Percentiles rank a stretch among this genome's conserved stretches.
Conservation (phyloP, 768 basidiomycete species). For the Hygrocybe coccinea region DNA sequence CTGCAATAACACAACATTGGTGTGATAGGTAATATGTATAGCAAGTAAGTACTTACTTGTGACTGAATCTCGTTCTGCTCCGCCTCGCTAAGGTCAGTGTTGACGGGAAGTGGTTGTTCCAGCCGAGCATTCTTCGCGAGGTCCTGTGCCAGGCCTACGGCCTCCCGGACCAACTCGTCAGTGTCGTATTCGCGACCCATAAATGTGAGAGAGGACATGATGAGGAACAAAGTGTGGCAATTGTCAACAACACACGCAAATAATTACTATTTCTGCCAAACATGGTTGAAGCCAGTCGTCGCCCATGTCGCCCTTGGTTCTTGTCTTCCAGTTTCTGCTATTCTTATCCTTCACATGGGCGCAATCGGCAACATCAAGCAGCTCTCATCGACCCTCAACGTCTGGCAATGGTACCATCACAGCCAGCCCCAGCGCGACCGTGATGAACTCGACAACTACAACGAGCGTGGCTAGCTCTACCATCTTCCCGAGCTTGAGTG, state of each 20-base stretch:
- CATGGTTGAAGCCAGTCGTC: no score
- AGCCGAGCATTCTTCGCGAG: background rate
- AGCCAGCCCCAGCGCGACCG: constrained; percentile 1
- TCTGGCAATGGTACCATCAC: background rate
- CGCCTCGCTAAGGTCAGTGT: background rate
- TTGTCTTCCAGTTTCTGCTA: background rate
- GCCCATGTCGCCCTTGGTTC: no score
- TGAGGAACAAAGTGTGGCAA: no score
- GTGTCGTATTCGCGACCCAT: background rate
- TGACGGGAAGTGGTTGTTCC: background rate
- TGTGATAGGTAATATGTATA: no score
- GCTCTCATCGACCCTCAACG: background rate
- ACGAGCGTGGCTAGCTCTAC: constrained; percentile 27
- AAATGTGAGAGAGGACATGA: background rate
- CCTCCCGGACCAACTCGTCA: background rate
- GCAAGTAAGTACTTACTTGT: no score
- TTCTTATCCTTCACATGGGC: background rate
- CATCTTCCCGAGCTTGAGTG: constrained; percentile 36
- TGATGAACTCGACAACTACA: constrained; percentile 9
- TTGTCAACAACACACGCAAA: no score
- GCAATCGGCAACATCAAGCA: background rate
- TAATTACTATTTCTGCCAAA: no score
- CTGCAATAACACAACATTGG: background rate
- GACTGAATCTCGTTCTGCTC: no score
- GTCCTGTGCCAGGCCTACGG: background rate